These are phyloP conservation scores for Pleurotus tuoliensis DNA, from an alignment of 768 basidiomycete genomes.

Conservation along the genomic window DNA sequence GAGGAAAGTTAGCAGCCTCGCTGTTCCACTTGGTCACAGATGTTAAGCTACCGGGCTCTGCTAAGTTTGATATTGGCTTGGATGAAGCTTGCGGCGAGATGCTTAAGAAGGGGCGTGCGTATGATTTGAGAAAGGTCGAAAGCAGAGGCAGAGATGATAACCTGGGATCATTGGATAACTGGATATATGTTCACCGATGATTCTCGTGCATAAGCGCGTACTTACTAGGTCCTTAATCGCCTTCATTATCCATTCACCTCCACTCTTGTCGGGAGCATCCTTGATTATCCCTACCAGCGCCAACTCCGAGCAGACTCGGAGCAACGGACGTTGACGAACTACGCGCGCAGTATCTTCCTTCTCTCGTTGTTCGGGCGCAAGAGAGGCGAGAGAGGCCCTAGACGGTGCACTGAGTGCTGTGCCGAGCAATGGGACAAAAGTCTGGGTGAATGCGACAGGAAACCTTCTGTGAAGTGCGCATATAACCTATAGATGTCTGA, in stretches of 20 bases:
- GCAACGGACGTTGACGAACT: slow-evolving; percentile 74
- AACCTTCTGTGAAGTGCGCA: slow-evolving; percentile 88
- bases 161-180: slow-evolving; percentile 87
- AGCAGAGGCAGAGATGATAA: slow-evolving; percentile 87
- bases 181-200: slow-evolving; percentile 10
- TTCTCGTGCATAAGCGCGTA: slow-evolving; percentile 10
- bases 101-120: slow-evolving; percentile 85
- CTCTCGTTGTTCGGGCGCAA: slow-evolving; percentile 79
- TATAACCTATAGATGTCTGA: slow-evolving; percentile 57
- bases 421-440: slow-evolving; percentile 57
- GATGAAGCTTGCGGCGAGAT: slow-evolving; percentile 45
- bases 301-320: slow-evolving; percentile 87
- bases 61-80: slow-evolving; percentile 55
- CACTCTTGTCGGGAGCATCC: slow-evolving; percentile 66
- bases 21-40: slow-evolving; percentile 22
- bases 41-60: slow-evolving; percentile 57
- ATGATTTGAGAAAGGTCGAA: slow-evolving; percentile 91
- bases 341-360: slow-evolving; percentile 86
- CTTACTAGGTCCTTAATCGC: slow-evolving; percentile 79
- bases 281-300: slow-evolving; percentile 83
- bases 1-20: slow-evolving; percentile 34
- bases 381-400: slow-evolving; percentile 47
- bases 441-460: slow-evolving; percentile 71
- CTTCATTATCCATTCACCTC: slow-evolving; percentile 89
- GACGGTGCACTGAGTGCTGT: slow-evolving; percentile 57